These are phyloP conservation scores for Bruguiera parviflora DNA, from an alignment of 345 rosid species.

Conservation along the genomic window DNA sequence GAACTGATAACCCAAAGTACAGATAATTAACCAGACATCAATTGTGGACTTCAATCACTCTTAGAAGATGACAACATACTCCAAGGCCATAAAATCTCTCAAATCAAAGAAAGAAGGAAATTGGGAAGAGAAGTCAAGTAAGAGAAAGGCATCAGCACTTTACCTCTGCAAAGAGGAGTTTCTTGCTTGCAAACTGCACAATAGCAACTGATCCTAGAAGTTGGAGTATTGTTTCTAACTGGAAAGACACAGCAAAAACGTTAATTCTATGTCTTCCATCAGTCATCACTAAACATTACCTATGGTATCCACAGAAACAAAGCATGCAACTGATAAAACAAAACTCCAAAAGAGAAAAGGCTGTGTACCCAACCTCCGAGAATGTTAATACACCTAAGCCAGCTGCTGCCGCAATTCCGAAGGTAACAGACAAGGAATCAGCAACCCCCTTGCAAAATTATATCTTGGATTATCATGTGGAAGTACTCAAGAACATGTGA, in stretches of 20 bases:
- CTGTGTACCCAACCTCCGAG: conserved; percentile 54
- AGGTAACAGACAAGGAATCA: conserved; percentile 50
- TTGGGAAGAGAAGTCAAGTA: background rate
- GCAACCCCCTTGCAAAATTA: conserved; percentile 56
- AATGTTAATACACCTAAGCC: conserved; percentile 75
- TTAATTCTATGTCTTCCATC: conserved; percentile 7
- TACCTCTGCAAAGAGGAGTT: conserved; percentile 82
- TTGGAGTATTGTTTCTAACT: conserved; percentile 90
- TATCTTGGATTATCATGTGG: conserved; percentile 7
- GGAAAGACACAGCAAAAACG: conserved; percentile 23
- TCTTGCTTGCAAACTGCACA: conserved; percentile 79
- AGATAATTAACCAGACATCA: too few relatives aligned
- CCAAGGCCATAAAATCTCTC: too few relatives aligned
- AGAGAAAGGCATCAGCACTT: conserved; percentile 12
- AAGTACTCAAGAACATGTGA: background rate
- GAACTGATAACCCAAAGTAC: too few relatives aligned
- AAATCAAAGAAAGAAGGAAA: too few relatives aligned
- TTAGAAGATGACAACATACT: too few relatives aligned
- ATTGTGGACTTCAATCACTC: too few relatives aligned
- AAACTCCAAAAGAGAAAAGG: background rate
- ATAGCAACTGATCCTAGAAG: conserved; percentile 89
- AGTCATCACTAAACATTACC: background rate
- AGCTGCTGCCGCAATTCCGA: conserved; percentile 73
- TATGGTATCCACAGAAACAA: background rate
- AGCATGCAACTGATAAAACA: background rate